phyloP scores from a whole-genome alignment of 2,329 filamentous ascomycete genomes.

The Xylogone sp. region DNA sequence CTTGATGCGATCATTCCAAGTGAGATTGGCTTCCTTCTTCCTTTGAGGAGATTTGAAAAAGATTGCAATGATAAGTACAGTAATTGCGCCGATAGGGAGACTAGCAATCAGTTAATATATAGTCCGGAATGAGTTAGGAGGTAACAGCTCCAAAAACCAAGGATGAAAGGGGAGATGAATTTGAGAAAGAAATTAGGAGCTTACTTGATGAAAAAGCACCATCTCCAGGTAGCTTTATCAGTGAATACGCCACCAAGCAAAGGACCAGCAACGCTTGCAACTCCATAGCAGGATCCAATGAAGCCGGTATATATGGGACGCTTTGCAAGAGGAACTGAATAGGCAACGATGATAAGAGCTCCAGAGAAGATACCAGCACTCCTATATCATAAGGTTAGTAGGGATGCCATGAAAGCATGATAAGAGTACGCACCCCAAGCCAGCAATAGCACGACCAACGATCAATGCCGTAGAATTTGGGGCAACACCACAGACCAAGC shows the following conservation, averaged over 20 bases:
- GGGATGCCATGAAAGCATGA: slow-evolving; percentile 8
- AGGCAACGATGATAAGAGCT: slow-evolving; percentile 24
- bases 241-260: slow-evolving; percentile 27
- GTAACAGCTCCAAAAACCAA: no score
- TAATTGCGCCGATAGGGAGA: slow-evolving; percentile 33
- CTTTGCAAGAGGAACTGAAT: slow-evolving; percentile 21
- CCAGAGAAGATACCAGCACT: slow-evolving; percentile 34
- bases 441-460: slow-evolving; percentile 26
- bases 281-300: slow-evolving; percentile 18
- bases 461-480: slow-evolving; percentile 27
- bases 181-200: slow-evolving; percentile 27
- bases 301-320: slow-evolving; percentile 26
- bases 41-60: slow-evolving; percentile 37
- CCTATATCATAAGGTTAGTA: slow-evolving; percentile 18
- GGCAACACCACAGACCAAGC: slow-evolving; percentile 24
- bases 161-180: no score
- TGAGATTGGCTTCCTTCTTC: slow-evolving; percentile 13
- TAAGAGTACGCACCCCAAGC: slow-evolving; percentile 23
- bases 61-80: slow-evolving; percentile 10
- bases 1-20: slow-evolving; percentile 13
- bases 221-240: slow-evolving; percentile 30
- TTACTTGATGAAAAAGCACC: slow-evolving; percentile 31
- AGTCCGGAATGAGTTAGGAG: slow-evolving; percentile 12
- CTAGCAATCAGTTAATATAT: neutral
- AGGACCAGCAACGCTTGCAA: slow-evolving; percentile 21